These are phyloP conservation scores for Dactylellina parvicollis DNA, from an alignment of 2,329 filamentous ascomycete genomes.

Conservation along the genomic window DNA sequence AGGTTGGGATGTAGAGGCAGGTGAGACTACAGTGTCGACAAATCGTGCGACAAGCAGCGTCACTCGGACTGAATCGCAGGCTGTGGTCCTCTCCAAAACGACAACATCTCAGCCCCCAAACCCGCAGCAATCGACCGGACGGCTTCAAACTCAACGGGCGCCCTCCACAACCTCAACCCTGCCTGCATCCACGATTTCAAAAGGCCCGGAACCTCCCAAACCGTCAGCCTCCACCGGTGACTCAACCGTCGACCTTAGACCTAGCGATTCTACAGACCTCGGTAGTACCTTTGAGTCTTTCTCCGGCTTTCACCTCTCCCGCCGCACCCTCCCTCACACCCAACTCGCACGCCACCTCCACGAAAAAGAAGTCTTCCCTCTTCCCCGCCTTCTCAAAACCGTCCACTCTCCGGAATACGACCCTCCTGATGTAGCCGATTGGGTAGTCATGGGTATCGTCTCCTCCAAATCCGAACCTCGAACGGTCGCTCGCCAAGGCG, in stretches of 20 bases:
- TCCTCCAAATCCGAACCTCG: constrained; percentile 87
- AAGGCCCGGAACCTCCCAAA: constrained; percentile 20
- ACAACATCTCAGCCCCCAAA: constrained; percentile 8
- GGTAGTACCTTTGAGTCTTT: constrained; percentile 76
- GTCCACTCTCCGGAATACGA: constrained; percentile 86
- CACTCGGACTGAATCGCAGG: constrained; percentile 4
- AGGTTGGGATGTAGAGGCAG: constrained; percentile 69
- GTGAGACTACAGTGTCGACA: constrained; percentile 58
- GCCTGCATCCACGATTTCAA: neutral
- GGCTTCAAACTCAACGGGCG: constrained; percentile 59
- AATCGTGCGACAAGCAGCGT: neutral
- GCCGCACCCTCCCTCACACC: constrained; percentile 81
- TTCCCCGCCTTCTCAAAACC: constrained; percentile 81
- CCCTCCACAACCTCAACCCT: constrained; percentile 62
- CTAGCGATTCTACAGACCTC: constrained; percentile 18
- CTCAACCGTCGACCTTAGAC: neutral
- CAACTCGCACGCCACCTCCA: constrained; percentile 80
- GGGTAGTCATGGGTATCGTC: constrained; percentile 87
- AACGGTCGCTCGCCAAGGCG: constrained; percentile 68
- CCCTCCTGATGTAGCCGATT: constrained; percentile 83
- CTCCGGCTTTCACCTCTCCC: constrained; percentile 83
- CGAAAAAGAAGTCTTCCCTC: constrained; percentile 77
- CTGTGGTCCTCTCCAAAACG: constrained; percentile 57
- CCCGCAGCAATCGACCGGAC: constrained; percentile 2
- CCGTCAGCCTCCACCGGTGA: neutral